phyloP scores from a whole-genome alignment of 225 moss, liverwort and hornwort genomes.

The Bryoerythrophyllum caledonicum region DNA sequence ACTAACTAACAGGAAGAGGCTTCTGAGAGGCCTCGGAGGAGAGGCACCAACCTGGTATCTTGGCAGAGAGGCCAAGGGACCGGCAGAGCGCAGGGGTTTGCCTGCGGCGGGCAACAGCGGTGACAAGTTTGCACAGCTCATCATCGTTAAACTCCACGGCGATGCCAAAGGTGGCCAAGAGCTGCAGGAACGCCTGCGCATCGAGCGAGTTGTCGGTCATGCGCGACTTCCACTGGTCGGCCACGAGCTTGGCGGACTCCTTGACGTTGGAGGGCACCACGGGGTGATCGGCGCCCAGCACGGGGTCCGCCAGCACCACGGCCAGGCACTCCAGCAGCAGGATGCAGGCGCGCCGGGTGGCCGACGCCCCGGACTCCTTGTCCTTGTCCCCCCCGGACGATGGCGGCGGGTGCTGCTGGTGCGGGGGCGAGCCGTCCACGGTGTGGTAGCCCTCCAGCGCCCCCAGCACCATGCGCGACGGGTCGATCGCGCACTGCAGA shows the following conservation, averaged over 20 bases:
- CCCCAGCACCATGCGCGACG: slow-evolving; percentile 94
- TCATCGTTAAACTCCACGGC: slow-evolving; percentile 99
- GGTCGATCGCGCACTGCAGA: slow-evolving; percentile 99
- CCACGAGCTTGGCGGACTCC: slow-evolving; percentile 99
- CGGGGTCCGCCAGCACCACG: slow-evolving; percentile 97
- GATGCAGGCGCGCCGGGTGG: slow-evolving; percentile 99
- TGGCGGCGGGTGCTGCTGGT: slow-evolving; percentile 24
- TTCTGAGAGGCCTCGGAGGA: slow-evolving; percentile 65
- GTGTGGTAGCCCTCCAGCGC: slow-evolving; percentile 99
- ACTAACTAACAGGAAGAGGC: slow-evolving; percentile 51
- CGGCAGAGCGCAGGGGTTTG: slow-evolving; percentile 99
- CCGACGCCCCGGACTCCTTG: slow-evolving; percentile 99
- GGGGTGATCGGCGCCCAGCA: slow-evolving; percentile 95
- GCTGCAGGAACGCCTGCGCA: slow-evolving; percentile 99
- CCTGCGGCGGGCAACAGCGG: slow-evolving; percentile 99
- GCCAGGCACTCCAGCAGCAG: slow-evolving; percentile 99
- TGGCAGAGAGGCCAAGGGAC: slow-evolving; percentile 99
- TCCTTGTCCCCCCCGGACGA: slow-evolving; percentile 70
- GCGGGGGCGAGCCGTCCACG: slow-evolving; percentile 65
- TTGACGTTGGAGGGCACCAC: slow-evolving; percentile 75
- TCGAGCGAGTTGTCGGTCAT: slow-evolving; percentile 99
- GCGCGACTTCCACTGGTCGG: slow-evolving; percentile 99
- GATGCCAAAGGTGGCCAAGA: slow-evolving; percentile 99
- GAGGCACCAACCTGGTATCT: slow-evolving; percentile 99
- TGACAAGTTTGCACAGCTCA: slow-evolving; percentile 99